phyloP scores from a whole-genome alignment of 768 basidiomycete genomes.

The Phanerodontia chrysosporium region DNA sequence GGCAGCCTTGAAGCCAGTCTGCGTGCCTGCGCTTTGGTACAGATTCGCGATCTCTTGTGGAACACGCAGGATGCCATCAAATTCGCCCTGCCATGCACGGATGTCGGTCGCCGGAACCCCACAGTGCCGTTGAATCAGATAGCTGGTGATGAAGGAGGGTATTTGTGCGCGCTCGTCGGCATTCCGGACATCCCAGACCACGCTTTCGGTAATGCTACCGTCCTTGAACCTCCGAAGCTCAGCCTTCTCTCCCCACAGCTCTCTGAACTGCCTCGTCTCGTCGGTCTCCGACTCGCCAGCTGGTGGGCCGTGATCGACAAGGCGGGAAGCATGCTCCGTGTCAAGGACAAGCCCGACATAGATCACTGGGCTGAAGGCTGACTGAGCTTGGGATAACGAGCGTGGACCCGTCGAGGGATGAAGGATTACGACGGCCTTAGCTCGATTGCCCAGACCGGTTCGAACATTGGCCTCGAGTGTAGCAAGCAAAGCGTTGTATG shows the following conservation, averaged over 20 bases:
- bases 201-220: constrained; percentile 85
- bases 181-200: constrained; percentile 91
- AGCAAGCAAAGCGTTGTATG: constrained; percentile 49
- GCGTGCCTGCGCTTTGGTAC: constrained; percentile 30
- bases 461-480: constrained; percentile 48
- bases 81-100: constrained; percentile 53
- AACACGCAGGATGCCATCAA: constrained; percentile 55
- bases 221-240: constrained; percentile 96
- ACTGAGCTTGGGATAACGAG: constrained; percentile 50
- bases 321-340: constrained; percentile 66
- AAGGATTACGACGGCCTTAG: constrained; percentile 59
- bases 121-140: constrained; percentile 77
- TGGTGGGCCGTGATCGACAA: constrained; percentile 90
- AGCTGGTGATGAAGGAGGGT: constrained; percentile 66
- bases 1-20: constrained; percentile 67
- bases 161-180: constrained; percentile 78
- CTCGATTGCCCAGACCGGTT: constrained; percentile 71
- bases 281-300: constrained; percentile 56
- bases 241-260: constrained; percentile 89
- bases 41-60: constrained; percentile 49
- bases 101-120: constrained; percentile 50
- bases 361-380: constrained; percentile 44
- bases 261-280: constrained; percentile 59
- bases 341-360: constrained; percentile 77
- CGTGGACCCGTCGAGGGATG: constrained; percentile 44